These are phyloP conservation scores for Lasiosphaeris hirsuta DNA, from an alignment of 495 filamentous ascomycete species.

Conservation along the genomic window DNA sequence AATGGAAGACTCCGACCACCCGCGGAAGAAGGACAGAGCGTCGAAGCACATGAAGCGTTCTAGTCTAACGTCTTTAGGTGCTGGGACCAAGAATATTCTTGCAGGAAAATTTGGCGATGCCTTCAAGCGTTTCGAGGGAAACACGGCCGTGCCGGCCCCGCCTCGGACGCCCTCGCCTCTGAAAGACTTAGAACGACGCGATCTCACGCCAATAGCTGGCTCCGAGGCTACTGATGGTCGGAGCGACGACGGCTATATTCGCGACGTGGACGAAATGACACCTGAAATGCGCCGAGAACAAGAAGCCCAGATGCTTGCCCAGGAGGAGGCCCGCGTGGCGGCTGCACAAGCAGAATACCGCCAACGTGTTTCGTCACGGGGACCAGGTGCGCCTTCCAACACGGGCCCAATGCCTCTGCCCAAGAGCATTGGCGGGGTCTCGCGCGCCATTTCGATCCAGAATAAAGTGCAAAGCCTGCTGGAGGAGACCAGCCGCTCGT, in stretches of 20 bases:
- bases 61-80: slow-evolving; percentile 69
- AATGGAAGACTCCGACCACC: slow-evolving; percentile 68
- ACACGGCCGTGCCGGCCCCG: slow-evolving; percentile 40
- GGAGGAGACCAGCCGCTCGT: slow-evolving; percentile 67
- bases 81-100: slow-evolving; percentile 81
- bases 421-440: slow-evolving; percentile 55
- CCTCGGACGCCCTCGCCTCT: slow-evolving; percentile 54
- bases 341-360: slow-evolving; percentile 90
- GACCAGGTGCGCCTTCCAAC: slow-evolving; percentile 32
- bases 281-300: slow-evolving; percentile 90
- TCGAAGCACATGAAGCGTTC: slow-evolving; percentile 75
- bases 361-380: slow-evolving; percentile 65
- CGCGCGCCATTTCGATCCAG: slow-evolving; percentile 77
- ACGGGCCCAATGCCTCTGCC: slow-evolving; percentile 28
- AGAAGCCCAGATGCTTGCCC: slow-evolving; percentile 75
- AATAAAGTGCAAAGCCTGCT: slow-evolving; percentile 83
- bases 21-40: slow-evolving; percentile 66
- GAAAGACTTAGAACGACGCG: slow-evolving; percentile 48
- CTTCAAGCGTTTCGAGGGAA: slow-evolving; percentile 86
- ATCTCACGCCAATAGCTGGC: slow-evolving; percentile 68
- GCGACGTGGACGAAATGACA: slow-evolving; percentile 67
- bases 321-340: slow-evolving; percentile 91
- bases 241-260: slow-evolving; percentile 61
- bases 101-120: slow-evolving; percentile 92
- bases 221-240: slow-evolving; percentile 71